Evolutionary conservation across 139 green algal genomes (phyloP).

Genomic region (Ostreobium quekettii): DNA sequence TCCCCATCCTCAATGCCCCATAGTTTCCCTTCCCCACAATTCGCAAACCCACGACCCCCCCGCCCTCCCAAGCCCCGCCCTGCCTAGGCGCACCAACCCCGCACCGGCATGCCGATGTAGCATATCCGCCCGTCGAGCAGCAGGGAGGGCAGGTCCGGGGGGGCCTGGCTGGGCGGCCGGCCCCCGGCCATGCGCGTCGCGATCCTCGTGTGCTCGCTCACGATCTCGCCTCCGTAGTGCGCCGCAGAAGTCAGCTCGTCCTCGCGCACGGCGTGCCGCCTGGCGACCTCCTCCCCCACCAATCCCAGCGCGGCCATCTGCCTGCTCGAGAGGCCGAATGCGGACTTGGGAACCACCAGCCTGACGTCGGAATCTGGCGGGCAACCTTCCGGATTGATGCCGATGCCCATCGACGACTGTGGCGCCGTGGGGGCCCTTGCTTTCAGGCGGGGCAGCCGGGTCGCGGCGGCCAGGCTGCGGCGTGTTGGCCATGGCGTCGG

Average conservation of each 20-base stretch:
- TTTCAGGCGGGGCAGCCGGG: too few species aligned
- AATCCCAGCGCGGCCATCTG: conserved; percentile 24
- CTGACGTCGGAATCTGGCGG: background rate
- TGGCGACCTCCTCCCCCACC: conserved; percentile 20
- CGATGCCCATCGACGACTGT: background rate
- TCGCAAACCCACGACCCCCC: too few species aligned
- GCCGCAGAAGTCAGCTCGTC: conserved; percentile 17
- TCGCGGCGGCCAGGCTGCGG: too few species aligned
- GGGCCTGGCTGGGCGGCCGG: conserved; percentile 36
- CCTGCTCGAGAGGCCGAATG: conserved; percentile 15
- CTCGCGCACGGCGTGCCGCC: conserved; percentile 1
- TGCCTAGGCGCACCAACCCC: too few species aligned
- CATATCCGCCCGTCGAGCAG: conserved; percentile 77
- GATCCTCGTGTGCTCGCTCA: conserved; percentile 26
- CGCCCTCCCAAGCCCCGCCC: too few species aligned
- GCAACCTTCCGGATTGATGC: background rate
- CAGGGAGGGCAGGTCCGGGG: conserved; percentile 78
- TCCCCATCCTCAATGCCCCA: too few species aligned
- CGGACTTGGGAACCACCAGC: conserved; percentile 17
- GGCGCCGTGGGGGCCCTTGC: background rate
- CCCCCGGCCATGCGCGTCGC: conserved; percentile 31
- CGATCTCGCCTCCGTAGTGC: conserved; percentile 14
- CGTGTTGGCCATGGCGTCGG: too few species aligned
- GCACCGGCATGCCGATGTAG: conserved; percentile 82
- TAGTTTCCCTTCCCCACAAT: too few species aligned